These are phyloP conservation scores for Lipomyces lipofer DNA, from an alignment of 805 yeast species.

Conservation along the genomic window DNA sequence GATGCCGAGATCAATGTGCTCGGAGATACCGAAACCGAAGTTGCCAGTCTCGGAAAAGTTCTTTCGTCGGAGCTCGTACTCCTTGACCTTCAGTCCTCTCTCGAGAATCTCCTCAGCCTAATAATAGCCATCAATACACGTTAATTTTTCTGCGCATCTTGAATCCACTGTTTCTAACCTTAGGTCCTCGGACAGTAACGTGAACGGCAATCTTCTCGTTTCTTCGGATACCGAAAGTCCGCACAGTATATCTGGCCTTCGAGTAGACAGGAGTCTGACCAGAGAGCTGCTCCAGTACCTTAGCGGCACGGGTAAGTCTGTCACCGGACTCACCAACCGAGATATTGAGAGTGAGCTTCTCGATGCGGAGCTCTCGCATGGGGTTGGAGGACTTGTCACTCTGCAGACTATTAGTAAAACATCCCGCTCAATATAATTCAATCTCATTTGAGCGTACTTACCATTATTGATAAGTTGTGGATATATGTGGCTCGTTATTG, in stretches of 20 bases:
- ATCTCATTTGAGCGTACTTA: no score
- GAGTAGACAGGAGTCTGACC: slow-evolving; percentile 99
- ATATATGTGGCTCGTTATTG: no score
- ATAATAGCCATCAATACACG: not conserved
- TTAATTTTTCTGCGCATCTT: not conserved
- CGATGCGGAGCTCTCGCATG: slow-evolving; percentile 99
- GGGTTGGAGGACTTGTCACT: slow-evolving; percentile 56
- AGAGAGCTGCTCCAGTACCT: slow-evolving; percentile 98
- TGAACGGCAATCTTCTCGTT: slow-evolving; percentile 99
- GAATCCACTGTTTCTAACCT: slow-evolving; percentile 41
- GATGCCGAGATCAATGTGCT: slow-evolving; percentile 99
- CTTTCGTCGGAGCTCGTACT: slow-evolving; percentile 90
- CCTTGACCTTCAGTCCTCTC: slow-evolving; percentile 99
- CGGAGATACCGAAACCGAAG: slow-evolving; percentile 99
- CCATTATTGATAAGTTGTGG: no score
- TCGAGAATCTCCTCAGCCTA: slow-evolving; percentile 96
- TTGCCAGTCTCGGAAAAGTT: slow-evolving; percentile 99
- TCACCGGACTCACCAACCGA: slow-evolving; percentile 99
- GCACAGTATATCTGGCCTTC: slow-evolving; percentile 99
- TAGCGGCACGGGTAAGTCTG: slow-evolving; percentile 99
- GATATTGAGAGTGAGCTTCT: slow-evolving; percentile 98
- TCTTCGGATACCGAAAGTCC: slow-evolving; percentile 99
- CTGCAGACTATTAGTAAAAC: no score
- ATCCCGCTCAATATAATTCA: no score
- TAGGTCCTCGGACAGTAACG: slow-evolving; percentile 99